These are phyloP conservation scores for Aspergillus latus DNA, from an alignment of 2,329 filamentous ascomycete species.

Conservation along the genomic window DNA sequence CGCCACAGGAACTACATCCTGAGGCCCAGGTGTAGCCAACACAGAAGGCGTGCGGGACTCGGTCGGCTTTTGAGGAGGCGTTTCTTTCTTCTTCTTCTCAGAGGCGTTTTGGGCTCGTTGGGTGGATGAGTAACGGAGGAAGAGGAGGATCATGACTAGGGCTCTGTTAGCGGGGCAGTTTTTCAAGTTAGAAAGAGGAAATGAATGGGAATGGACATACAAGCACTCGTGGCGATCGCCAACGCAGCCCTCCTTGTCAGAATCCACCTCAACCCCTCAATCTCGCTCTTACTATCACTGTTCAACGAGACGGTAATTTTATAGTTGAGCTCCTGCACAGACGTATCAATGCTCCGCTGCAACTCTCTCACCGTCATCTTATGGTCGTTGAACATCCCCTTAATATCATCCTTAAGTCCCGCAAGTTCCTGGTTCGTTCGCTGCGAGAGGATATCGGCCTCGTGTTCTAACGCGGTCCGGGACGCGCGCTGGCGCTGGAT, in stretches of 20 bases:
- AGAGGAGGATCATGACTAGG: slow-evolving; percentile 49
- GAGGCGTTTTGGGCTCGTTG: slow-evolving; percentile 38
- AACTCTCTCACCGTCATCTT: slow-evolving; percentile 90
- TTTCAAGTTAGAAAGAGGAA: background rate
- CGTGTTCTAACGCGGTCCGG: slow-evolving; percentile 83
- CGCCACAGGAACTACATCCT: slow-evolving; percentile 15
- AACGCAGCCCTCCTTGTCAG: slow-evolving; percentile 63
- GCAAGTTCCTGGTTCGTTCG: slow-evolving; percentile 78
- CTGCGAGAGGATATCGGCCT: slow-evolving; percentile 87
- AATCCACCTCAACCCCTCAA: slow-evolving; percentile 89
- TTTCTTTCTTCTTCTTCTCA: slow-evolving; percentile 38
- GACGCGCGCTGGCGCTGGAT: slow-evolving; percentile 82
- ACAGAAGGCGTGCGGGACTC: slow-evolving; percentile 18
- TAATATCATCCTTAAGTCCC: slow-evolving; percentile 83
- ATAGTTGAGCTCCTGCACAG: slow-evolving; percentile 93
- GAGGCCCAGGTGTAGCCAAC: background rate
- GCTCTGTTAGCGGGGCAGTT: slow-evolving; percentile 14
- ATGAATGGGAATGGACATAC: slow-evolving; percentile 34
- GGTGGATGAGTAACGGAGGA: slow-evolving; percentile 47
- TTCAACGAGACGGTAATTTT: slow-evolving; percentile 90
- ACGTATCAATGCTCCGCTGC: slow-evolving; percentile 79
- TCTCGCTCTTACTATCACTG: slow-evolving; percentile 86
- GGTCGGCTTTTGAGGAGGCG: slow-evolving; percentile 32
- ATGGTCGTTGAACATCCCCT: slow-evolving; percentile 93
- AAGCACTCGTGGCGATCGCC: slow-evolving; percentile 55